Evolutionary conservation across 768 basidiomycete genomes (phyloP).

Genomic region (Krasilnikovozyma curviuscula): DNA sequence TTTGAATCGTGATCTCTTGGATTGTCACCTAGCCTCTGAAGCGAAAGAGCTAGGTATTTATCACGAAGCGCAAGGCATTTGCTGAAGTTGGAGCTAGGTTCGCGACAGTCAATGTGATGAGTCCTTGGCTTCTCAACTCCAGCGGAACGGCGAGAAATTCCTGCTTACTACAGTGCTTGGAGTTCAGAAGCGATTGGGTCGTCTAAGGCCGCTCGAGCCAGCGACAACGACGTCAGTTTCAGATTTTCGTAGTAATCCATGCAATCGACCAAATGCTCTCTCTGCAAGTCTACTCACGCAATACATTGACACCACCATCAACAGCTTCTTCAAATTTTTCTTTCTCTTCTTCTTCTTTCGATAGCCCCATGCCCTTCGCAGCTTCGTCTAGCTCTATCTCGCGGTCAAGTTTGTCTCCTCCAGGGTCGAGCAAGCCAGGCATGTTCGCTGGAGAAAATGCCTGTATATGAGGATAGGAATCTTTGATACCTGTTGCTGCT

Average conservation of each 20-base stretch:
- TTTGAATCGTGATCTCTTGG: constrained; percentile 72
- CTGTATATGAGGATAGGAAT: background rate
- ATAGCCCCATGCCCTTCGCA: background rate
- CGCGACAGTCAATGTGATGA: background rate
- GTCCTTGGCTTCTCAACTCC: background rate
- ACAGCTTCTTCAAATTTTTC: background rate
- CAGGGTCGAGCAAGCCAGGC: background rate
- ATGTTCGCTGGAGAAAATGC: background rate
- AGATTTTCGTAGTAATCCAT: background rate
- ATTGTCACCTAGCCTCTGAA: constrained; percentile 85
- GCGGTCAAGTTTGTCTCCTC: constrained; percentile 10
- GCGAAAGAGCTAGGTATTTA: constrained; percentile 76
- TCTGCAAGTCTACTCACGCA: background rate
- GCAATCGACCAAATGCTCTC: background rate
- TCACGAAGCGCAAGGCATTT: constrained; percentile 79
- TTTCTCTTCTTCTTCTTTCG: background rate
- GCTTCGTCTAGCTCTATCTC: constrained; percentile 7
- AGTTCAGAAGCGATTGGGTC: constrained; percentile 25
- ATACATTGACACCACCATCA: background rate
- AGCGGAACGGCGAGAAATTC: background rate
- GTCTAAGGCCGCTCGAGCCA: background rate
- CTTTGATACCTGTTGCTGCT: background rate
- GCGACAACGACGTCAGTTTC: background rate
- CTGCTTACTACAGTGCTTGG: constrained; percentile 25
- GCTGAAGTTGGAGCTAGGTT: background rate